Base-by-base conservation (phyloP, 2,329 filamentous ascomycete genomes). In the Trichoderma sp. region DNA sequence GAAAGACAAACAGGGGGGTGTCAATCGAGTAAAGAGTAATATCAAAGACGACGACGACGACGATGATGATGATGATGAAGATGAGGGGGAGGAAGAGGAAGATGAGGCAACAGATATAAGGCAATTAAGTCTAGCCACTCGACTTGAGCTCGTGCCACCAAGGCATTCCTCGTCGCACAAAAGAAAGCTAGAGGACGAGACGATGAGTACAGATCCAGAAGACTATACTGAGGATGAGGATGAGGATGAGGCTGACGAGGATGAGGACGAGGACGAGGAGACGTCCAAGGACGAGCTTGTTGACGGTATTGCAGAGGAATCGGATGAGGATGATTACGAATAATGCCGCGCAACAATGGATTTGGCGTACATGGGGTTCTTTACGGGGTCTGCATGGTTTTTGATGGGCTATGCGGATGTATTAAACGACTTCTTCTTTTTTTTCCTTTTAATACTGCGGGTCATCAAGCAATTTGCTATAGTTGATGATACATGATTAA, bases 251-350 rank as follows among this genome's bases (percentile, higher is more conserved):
- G 42, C 48, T 0, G 58, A 61, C 4, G 50, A 57, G 4, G 61
- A 54, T 4, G 70, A 70, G 0, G 71, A 74, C 1, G 72, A 73
- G 0, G 72, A 75, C 0, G 70, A 72, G 0, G 72, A 72, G 5
- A 73, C 72, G 1, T 72, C 69, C 32, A 70, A 70, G 50, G 68
- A 74, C 19, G 76, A 71, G 1, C 71, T 78, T 29, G 69, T 79
- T 7, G 72, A 75, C 53, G 70, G 71, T 19, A 77, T 79, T 76
- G 78, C 78, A 0, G 77, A 74, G 2, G 79, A 79, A 35, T 74
- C 75, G 1, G 75, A 76, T 2, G 75, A 73, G 8, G 73, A 73
- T n/a, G 73, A 53, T 19, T 29, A 45, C 7, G 59, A 53, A 27
- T 68, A 53, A 53, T 22, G 45, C 12, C 50, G n/a, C 10, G 32